Base-by-base conservation (phyloP, 2,329 filamentous ascomycete genomes). In the Zalaria obscura region DNA sequence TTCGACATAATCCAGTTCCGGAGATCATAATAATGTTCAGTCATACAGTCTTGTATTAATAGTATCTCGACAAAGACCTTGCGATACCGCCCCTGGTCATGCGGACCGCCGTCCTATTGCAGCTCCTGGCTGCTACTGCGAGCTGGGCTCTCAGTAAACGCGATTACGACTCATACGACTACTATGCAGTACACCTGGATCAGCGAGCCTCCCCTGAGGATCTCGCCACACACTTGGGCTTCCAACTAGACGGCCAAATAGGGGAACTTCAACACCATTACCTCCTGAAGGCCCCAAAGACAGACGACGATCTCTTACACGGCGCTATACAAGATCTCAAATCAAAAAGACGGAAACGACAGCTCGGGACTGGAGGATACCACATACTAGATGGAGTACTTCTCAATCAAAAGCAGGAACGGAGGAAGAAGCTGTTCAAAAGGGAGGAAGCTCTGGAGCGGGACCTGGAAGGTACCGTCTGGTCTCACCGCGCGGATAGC, bases 181-280 rank as follows among this genome's bases (percentile, higher is more conserved):
- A 93, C 65, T 95, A 96, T 60, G 87, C 93, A 48, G 70, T 98
- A 37, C 83, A 95, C 50, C 73, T 98, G 54, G 75, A 81, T 45
- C 65, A 74, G 8, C 68, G 73, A 32, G 69, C 74, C 5, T 70
- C 76, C 9, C 86, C 87, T 10, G 64, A 73, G 25, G 69, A 80
- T 34, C 69, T 95, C 48, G 87, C 87, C 27, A 65, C 68, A 36
- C 71, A 76, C 25, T 67, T 98, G 5, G 86, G 84, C 18, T 68
- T 94, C 38, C 70, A 73, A 36, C 80, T 94, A 60, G 83, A 95
- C 53, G 89, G 89, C 32, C 75, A 75, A 37, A 70, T 96, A 11
- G 83, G 83, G 49, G 75, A 84, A 54, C 72, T 98, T 34, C 66
- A 75, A 37, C 75, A 81, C 57, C 89, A 96, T 60, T 80, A 95